Conservation (phyloP, 2,329 filamentous ascomycete genomes). For the Aspergillus costaricaensis region DNA sequence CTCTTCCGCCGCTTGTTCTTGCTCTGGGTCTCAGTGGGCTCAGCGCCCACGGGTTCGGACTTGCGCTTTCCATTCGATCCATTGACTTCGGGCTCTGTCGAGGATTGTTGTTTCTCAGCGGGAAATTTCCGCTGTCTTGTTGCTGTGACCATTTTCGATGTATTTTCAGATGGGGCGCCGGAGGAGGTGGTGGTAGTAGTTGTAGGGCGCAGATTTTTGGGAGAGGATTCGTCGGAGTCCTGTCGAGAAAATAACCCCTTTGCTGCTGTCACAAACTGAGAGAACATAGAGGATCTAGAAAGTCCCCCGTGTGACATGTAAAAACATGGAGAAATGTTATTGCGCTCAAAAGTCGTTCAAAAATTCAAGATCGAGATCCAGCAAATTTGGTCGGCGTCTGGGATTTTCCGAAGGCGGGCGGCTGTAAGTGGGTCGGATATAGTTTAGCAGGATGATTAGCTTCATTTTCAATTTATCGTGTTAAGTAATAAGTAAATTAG, state of each 20-base stretch:
- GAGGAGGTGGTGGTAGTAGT: conserved; percentile 7
- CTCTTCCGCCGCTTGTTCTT: conserved; percentile 39
- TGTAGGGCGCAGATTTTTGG: conserved; percentile 8
- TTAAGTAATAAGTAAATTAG: not conserved
- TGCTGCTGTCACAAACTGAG: conserved; percentile 44
- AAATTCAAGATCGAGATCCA: not conserved
- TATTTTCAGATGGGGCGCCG: conserved; percentile 11
- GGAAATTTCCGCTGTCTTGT: conserved; percentile 33
- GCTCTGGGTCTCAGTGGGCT: conserved; percentile 28
- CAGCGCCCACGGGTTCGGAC: conserved; percentile 23
- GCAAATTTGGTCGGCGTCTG: conserved; percentile 2
- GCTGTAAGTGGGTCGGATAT: not conserved
- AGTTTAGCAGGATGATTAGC: too few species aligned
- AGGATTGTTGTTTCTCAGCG: conserved; percentile 11
- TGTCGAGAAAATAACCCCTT: conserved; percentile 43
- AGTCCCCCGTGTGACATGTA: conserved; percentile 3
- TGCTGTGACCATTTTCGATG: conserved; percentile 38
- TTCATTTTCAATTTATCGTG: too few species aligned
- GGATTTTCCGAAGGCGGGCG: conserved; percentile 19
- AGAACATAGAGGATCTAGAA: conserved; percentile 41
- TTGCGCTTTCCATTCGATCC: conserved; percentile 39
- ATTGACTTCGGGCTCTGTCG: conserved; percentile 19
- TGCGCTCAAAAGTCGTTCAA: conserved; percentile 15
- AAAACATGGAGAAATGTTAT: conserved; percentile 21
- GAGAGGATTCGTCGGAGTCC: conserved; percentile 26